These are phyloP conservation scores for Polytrichum formosum DNA, from an alignment of 225 moss, liverwort and hornwort genomes.

Conservation along the genomic window DNA sequence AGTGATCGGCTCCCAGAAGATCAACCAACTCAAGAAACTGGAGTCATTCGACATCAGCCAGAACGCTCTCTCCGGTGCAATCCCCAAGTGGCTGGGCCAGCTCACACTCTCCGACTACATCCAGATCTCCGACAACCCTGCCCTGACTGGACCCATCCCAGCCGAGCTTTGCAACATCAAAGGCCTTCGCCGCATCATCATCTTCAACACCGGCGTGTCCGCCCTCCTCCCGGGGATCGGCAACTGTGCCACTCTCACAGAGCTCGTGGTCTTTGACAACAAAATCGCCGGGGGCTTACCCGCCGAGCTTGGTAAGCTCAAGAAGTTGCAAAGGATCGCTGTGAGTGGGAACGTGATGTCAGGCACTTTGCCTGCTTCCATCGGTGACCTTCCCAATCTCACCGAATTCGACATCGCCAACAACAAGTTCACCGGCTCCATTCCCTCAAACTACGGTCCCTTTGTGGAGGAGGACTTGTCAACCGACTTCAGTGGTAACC, in stretches of 20 bases:
- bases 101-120: constrained; percentile 7
- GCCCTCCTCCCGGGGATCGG: constrained; percentile 10
- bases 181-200: constrained; percentile 13
- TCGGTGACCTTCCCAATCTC: constrained; percentile 5
- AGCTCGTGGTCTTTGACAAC: not conserved
- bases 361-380: constrained; percentile 7
- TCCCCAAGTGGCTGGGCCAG: constrained; percentile 22
- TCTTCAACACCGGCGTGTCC: constrained; percentile 12
- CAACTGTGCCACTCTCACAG: constrained; percentile 6
- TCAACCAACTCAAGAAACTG: constrained; percentile 10
- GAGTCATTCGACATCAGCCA: not conserved
- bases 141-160: constrained; percentile 10
- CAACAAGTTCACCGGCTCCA: constrained; percentile 14
- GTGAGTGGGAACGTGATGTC: constrained; percentile 4
- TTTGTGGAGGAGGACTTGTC: not conserved
- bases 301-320: not conserved
- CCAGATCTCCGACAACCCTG: not conserved
- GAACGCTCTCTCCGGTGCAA: constrained; percentile 20
- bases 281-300: constrained; percentile 12
- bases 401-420: constrained; percentile 1
- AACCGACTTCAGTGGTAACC: not conserved
- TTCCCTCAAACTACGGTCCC: constrained; percentile 18
- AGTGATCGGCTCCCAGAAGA: constrained; percentile 13
- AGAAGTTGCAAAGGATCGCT: constrained; percentile 4
- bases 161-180: constrained; percentile 13